A percentile compares a stretch with the other conserved stretches of the same genome.
Evolutionary conservation across 2,329 filamentous ascomycete species (phyloP).

Genomic region (Aspergillus hiratsukae): DNA sequence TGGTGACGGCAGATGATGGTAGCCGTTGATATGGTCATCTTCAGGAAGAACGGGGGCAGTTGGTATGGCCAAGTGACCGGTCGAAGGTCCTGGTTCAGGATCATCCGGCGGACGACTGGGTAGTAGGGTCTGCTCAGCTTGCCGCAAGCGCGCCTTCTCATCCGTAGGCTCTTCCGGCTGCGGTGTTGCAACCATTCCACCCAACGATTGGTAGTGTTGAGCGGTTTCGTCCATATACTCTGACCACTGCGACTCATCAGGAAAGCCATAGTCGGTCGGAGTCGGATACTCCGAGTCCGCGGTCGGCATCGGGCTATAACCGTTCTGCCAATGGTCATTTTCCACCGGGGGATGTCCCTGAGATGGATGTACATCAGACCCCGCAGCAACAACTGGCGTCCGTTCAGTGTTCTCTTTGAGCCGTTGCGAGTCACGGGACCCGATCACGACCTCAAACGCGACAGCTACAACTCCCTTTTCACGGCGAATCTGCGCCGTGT

Average conservation of each 20-base stretch:
- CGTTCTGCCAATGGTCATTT: slow-evolving; percentile 24
- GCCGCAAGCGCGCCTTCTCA: slow-evolving; percentile 76
- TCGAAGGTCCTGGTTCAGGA: slow-evolving; percentile 44
- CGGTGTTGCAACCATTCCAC: slow-evolving; percentile 36
- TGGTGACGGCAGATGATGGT: slow-evolving; percentile 25
- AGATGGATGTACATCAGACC: slow-evolving; percentile 24
- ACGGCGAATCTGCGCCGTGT: slow-evolving; percentile 78
- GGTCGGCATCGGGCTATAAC: slow-evolving; percentile 17
- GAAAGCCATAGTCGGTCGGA: slow-evolving; percentile 24
- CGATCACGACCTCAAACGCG: slow-evolving; percentile 80
- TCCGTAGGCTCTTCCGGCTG: slow-evolving; percentile 60
- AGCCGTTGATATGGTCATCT: slow-evolving; percentile 52
- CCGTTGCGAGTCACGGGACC: slow-evolving; percentile 71
- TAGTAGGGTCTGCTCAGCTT: slow-evolving; percentile 72
- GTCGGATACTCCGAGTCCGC: slow-evolving; percentile 17
- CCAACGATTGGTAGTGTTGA: slow-evolving; percentile 20
- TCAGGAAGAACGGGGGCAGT: slow-evolving; percentile 43
- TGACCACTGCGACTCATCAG: slow-evolving; percentile 22
- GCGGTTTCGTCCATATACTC: slow-evolving; percentile 26
- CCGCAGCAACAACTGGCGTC: slow-evolving; percentile 24
- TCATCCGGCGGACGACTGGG: slow-evolving; percentile 69
- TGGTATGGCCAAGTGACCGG: slow-evolving; percentile 31
- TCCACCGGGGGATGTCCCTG: slow-evolving; percentile 13
- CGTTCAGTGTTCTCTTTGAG: slow-evolving; percentile 42
- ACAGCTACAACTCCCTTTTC: slow-evolving; percentile 91